Evolutionary conservation across 1,139 yeast species (phyloP), one percentile per base, ranked within the genome.

Genomic region (Zygotorulaspora mrakii): DNA sequence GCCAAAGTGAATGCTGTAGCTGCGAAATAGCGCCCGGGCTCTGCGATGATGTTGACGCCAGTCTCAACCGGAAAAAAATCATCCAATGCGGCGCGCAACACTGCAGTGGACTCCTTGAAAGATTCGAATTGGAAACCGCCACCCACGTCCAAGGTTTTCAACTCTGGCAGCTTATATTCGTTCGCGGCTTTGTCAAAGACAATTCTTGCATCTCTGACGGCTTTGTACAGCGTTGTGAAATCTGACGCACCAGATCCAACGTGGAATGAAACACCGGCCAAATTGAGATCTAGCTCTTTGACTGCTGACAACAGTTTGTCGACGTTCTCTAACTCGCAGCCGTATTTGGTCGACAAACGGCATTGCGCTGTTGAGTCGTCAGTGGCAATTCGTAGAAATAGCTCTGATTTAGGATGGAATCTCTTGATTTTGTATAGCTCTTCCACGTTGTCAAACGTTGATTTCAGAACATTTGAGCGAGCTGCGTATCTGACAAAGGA

Each of bases 171-270:
- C 1, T 48, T 45, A 22, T 43, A 48, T 30, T 47, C 47, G n/a
- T 43, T 37, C 7, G 37, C 44, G 3, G 79, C 91, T 42, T 65
- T 60, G 48, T 82, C 82, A 61, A 89, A 89, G n/a, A 89, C 77
- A 5, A 53, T 46, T 41, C 79, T 75, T 2, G 96, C 77, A 56
- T 88, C 95, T 45, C 67, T 63, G 33, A 87, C 76, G 0, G 97
- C 96, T 49, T 76, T 76, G 46, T 70, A 71, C 52, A 86, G 75
- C 7, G 94, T 75, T 34, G 68, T 65, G 45, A 81, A 75, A 59
- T 87, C 95, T 43, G 76, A 77, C 17, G 96, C 94, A 33, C 97
- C 97, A 2, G 95, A 84, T 1, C 98, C 98, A 44, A 89, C 88
- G 62, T 91, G 98, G 74, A 91, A 91, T 6, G 96, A 89, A 28